A percentile compares a stretch with the other conserved stretches of the same genome.
These are phyloP conservation scores for Hypomontagnella submonticulosa DNA, from an alignment of 495 filamentous ascomycete species.

Conservation along the genomic window DNA sequence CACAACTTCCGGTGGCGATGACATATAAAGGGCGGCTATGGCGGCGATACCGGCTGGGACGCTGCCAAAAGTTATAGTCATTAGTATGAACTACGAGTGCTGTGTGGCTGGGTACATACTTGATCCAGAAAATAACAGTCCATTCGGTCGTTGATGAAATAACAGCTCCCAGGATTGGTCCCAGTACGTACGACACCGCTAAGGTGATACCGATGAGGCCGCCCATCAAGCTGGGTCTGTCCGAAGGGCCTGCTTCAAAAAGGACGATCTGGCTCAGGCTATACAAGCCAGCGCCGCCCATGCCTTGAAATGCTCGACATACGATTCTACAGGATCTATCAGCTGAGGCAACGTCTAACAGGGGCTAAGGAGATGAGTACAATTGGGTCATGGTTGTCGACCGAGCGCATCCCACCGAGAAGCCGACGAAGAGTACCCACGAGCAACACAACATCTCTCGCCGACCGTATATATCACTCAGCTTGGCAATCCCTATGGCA, in stretches of 20 bases:
- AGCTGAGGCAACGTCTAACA: background rate
- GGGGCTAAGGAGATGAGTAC: slow-evolving; percentile 45
- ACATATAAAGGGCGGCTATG: slow-evolving; percentile 67
- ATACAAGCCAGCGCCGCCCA: slow-evolving; percentile 69
- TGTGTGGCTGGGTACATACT: slow-evolving; percentile 49
- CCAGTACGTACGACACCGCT: slow-evolving; percentile 62
- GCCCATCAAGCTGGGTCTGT: slow-evolving; percentile 58
- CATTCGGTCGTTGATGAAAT: slow-evolving; percentile 72
- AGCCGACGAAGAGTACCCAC: slow-evolving; percentile 64
- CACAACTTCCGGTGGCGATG: slow-evolving; percentile 53
- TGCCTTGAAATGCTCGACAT: slow-evolving; percentile 69
- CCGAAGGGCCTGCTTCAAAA: slow-evolving; percentile 64
- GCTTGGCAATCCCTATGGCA: slow-evolving; percentile 67
- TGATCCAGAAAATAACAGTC: slow-evolving; percentile 80
- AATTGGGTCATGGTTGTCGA: slow-evolving; percentile 63
- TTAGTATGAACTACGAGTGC: slow-evolving; percentile 11
- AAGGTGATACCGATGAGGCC: slow-evolving; percentile 57
- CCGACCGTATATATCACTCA: slow-evolving; percentile 70
- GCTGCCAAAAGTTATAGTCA: slow-evolving; percentile 34
- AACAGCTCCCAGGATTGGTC: slow-evolving; percentile 75
- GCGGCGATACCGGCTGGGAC: slow-evolving; percentile 68
- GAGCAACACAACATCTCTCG: slow-evolving; percentile 59
- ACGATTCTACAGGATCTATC: slow-evolving; percentile 59
- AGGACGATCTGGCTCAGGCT: slow-evolving; percentile 65
- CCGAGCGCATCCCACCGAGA: slow-evolving; percentile 68